Evolutionary conservation across 75 land plant genomes (phyloP), one percentile per base, ranked within the genome.

Genomic region (Pinus taeda): DNA sequence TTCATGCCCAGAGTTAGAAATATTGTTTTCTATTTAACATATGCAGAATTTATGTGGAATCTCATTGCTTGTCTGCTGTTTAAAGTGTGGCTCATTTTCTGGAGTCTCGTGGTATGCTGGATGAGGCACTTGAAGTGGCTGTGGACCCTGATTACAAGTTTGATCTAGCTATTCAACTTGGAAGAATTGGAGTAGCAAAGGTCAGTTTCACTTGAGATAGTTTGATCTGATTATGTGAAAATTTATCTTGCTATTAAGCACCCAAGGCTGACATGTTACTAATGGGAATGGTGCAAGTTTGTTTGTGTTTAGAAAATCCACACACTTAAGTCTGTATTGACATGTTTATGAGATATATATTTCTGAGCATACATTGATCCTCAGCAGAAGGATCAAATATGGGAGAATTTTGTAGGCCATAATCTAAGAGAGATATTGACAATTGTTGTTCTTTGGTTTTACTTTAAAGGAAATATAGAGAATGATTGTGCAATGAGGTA

Each of bases 151-250:
- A 97, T 79, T 97, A 94, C 80, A 90, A 86, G 87, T 97, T 97
- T 83, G 99, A 97, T 30, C 89, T 97, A 8, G 95, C 99, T 60
- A 84, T 97, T n/a, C 98, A 97, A 73, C 96, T 97, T 79, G 98
- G 99, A 13, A 92, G 82, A 78, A 80, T 97, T 26, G 98, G 94
- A 60, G 82, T 92, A 76, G 99, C 99, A 61, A 83, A 94, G 98
- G 99, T 91, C 59, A 71, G 76, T 33, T 62, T 37, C 53, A 33
- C 15, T 76, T 60, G 66, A 4, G n/a, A 9, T 57, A 17, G 33
- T 57, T 30, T 21, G 26, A 74, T 2, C 1, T 65, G 17, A 2
- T 29, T 9, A 64, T 64, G 67, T 15, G 5, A 65, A n/a, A 15
- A 72, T 7, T 0, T 45, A 67, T 3, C 14, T 76, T 36, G 36